A percentile compares a stretch with the other conserved stretches of the same genome.
phyloP scores from a whole-genome alignment of 1,284 basidiomycete species.

The Anthracocystis panici-leucophaei region DNA sequence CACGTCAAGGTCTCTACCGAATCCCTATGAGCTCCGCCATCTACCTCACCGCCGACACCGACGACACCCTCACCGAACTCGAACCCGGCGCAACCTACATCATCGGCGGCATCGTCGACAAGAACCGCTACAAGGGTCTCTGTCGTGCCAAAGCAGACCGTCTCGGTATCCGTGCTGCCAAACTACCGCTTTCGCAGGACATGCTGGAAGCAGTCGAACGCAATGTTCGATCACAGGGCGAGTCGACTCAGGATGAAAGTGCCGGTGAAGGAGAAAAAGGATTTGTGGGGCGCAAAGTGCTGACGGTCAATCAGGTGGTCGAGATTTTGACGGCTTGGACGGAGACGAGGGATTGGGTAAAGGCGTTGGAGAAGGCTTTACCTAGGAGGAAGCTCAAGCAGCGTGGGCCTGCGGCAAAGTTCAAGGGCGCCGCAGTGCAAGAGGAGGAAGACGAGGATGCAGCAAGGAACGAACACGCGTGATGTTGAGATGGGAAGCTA shows the following conservation, averaged over 20 bases:
- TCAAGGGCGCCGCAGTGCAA: background rate
- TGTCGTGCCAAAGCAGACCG: constrained; percentile 87
- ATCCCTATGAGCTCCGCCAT: constrained; percentile 74
- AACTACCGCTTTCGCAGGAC: constrained; percentile 81
- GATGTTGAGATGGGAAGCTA: background rate
- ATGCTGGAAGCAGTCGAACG: constrained; percentile 73
- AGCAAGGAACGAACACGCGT: constrained; percentile 7
- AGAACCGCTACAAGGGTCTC: constrained; percentile 90
- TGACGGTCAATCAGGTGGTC: constrained; percentile 95
- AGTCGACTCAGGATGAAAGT: constrained; percentile 27
- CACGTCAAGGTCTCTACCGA: constrained; percentile 22
- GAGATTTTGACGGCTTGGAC: constrained; percentile 92
- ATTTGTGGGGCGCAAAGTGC: constrained; percentile 77
- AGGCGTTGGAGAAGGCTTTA: constrained; percentile 71
- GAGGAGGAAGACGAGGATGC: constrained; percentile 18
- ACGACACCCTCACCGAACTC: constrained; percentile 83
- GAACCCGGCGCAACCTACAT: constrained; percentile 89
- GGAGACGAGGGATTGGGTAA: constrained; percentile 61
- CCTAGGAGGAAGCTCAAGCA: constrained; percentile 39
- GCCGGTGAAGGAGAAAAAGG: constrained; percentile 16
- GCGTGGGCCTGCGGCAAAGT: constrained; percentile 21
- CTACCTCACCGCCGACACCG: constrained; percentile 95
- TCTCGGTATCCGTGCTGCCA: constrained; percentile 83
- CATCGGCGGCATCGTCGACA: constrained; percentile 95
- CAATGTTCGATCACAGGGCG: constrained; percentile 26